Evolutionary conservation across 345 rosid species (phyloP).

Genomic region (Linum trigynum): DNA sequence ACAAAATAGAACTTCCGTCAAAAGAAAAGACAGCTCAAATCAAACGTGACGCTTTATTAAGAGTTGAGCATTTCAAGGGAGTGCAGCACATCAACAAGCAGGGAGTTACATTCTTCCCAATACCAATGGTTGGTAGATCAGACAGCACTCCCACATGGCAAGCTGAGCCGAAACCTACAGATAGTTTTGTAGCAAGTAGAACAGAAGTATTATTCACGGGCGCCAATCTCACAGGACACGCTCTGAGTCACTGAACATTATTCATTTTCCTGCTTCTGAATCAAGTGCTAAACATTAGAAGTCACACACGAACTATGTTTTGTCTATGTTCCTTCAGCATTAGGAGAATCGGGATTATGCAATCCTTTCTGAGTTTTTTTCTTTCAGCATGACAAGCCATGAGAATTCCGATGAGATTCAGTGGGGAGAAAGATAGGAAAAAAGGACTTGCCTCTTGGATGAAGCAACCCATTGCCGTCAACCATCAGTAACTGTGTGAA

Average conservation of each 20-base stretch:
- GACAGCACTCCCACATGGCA: slow-evolving; percentile 82
- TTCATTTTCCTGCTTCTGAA: neutral
- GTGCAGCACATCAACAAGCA: neutral
- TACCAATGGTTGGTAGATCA: slow-evolving; percentile 66
- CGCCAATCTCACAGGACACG: neutral
- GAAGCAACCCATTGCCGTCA: slow-evolving; percentile 93
- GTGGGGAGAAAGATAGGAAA: neutral
- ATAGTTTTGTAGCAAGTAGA: neutral
- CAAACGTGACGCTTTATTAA: neutral
- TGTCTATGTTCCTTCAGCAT: neutral
- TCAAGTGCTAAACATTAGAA: too few relatives aligned
- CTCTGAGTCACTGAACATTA: neutral
- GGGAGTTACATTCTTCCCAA: slow-evolving; percentile 63
- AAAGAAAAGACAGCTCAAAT: neutral
- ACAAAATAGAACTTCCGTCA: slow-evolving; percentile 15
- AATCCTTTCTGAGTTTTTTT: neutral
- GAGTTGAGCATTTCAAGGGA: neutral
- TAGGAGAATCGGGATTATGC: neutral
- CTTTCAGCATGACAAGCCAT: neutral
- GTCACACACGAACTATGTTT: neutral
- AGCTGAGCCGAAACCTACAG: slow-evolving; percentile 80
- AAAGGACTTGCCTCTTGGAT: slow-evolving; percentile 65
- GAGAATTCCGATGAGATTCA: neutral
- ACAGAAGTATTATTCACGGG: too few relatives aligned
- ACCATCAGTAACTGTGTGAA: slow-evolving; percentile 58